phyloP scores from a whole-genome alignment of 495 filamentous ascomycete species.

The Trichoderma erinaceum region DNA sequence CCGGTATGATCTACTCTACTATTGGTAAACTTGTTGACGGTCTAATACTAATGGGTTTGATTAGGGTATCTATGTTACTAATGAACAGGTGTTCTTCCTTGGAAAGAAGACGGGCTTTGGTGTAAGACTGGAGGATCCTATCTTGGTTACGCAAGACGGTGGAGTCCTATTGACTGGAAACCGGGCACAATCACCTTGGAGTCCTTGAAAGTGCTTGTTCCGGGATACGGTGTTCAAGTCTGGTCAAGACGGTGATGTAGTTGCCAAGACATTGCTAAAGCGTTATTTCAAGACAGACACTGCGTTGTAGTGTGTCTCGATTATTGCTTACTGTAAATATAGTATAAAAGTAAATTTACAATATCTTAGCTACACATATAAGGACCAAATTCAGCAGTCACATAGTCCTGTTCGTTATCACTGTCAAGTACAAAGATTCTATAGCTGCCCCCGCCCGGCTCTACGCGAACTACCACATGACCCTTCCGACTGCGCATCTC shows the following conservation, averaged over 20 bases:
- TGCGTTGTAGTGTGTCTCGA: too few species aligned
- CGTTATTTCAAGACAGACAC: too few species aligned
- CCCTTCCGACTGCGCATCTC: background rate
- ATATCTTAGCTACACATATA: background rate
- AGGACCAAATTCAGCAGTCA: background rate
- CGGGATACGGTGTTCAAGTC: too few species aligned
- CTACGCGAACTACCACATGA: background rate
- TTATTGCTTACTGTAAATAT: too few species aligned
- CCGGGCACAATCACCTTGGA: slow-evolving; percentile 21
- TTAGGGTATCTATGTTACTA: slow-evolving; percentile 29
- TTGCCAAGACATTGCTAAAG: too few species aligned
- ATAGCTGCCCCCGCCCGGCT: background rate
- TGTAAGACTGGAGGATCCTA: slow-evolving; percentile 26
- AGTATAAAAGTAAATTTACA: background rate
- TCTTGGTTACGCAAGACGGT: slow-evolving; percentile 22
- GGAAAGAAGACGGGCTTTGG: slow-evolving; percentile 25
- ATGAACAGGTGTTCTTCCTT: slow-evolving; percentile 21
- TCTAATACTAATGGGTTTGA: too few species aligned
- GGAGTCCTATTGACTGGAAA: slow-evolving; percentile 25
- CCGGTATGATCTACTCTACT: slow-evolving; percentile 19
- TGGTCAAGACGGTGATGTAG: too few species aligned
- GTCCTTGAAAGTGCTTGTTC: slow-evolving; percentile 11
- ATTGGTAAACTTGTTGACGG: background rate
- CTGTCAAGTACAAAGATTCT: background rate
- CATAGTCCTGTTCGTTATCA: background rate